Percentiles rank a stretch among this genome's conserved stretches.
Evolutionary conservation across 2,329 filamentous ascomycete genomes (phyloP).

Genomic region (Didymosphaeria variabile): DNA sequence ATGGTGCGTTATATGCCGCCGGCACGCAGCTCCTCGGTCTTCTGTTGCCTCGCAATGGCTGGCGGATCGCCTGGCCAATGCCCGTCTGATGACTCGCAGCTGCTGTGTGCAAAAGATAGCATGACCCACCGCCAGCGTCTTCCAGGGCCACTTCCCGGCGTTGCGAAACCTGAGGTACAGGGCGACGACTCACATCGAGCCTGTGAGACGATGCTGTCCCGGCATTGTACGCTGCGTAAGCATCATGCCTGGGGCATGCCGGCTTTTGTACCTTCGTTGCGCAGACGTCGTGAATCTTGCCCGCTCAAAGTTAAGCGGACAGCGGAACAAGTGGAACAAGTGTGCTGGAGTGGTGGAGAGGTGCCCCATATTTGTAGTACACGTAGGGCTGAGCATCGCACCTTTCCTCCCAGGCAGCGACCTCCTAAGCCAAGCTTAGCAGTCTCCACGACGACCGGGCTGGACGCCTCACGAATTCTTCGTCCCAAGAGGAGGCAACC

Average conservation of each 20-base stretch:
- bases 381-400: slow-evolving; percentile 21
- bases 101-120: neutral
- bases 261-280: slow-evolving; percentile 8
- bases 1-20: neutral
- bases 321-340: slow-evolving; percentile 10
- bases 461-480: slow-evolving; percentile 1
- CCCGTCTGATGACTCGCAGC: slow-evolving; percentile 6
- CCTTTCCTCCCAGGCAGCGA: slow-evolving; percentile 15
- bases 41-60: slow-evolving; percentile 10
- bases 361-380: slow-evolving; percentile 17
- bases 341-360: slow-evolving; percentile 11
- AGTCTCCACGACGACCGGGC: neutral
- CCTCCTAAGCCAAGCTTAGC: slow-evolving; percentile 7
- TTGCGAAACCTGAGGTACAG: slow-evolving; percentile 8
- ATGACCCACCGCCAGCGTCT: neutral
- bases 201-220: slow-evolving; percentile 5
- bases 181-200: slow-evolving; percentile 14
- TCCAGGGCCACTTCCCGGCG: neutral
- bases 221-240: slow-evolving; percentile 16
- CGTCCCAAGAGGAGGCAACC: neutral
- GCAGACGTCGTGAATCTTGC: slow-evolving; percentile 1
- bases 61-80: slow-evolving; percentile 9
- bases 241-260: slow-evolving; percentile 24
- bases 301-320: slow-evolving; percentile 2
- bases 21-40: neutral